Conservation (phyloP, 1,139 yeast genomes). For the Debaryomyces coudertii region DNA sequence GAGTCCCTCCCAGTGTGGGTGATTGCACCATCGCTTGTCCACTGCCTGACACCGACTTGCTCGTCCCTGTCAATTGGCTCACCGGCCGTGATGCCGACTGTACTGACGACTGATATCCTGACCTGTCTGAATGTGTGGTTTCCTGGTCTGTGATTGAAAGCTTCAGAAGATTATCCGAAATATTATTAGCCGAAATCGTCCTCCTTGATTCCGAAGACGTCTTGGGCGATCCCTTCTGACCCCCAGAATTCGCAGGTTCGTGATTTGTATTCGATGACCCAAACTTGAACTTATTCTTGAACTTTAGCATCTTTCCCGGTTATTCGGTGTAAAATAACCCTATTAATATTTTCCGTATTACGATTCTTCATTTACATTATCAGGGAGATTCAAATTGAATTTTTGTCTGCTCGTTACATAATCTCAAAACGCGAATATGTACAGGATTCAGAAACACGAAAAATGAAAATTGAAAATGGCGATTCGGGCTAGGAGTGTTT, state of each 20-base stretch:
- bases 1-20: background rate
- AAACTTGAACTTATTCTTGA: constrained; percentile 52
- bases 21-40: background rate
- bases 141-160: constrained; percentile 25
- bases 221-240: constrained; percentile 20
- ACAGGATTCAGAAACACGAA: constrained; percentile 8
- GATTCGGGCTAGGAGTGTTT: constrained; percentile 6
- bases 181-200: constrained; percentile 27
- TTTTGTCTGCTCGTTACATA: constrained; percentile 5
- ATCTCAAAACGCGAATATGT: background rate
- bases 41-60: constrained; percentile 1
- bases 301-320: constrained; percentile 38
- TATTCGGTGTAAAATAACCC: background rate
- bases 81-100: background rate
- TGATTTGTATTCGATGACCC: constrained; percentile 28
- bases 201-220: constrained; percentile 32
- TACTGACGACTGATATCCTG: constrained; percentile 6
- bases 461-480: background rate
- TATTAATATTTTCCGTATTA: background rate
- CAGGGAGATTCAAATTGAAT: background rate
- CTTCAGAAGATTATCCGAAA: constrained; percentile 33
- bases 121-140: constrained; percentile 7
- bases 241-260: constrained; percentile 2
- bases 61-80: background rate
- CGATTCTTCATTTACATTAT: background rate